Base-by-base conservation (phyloP, 352 stramenopile species). In the Pseudoperonospora humuli region DNA sequence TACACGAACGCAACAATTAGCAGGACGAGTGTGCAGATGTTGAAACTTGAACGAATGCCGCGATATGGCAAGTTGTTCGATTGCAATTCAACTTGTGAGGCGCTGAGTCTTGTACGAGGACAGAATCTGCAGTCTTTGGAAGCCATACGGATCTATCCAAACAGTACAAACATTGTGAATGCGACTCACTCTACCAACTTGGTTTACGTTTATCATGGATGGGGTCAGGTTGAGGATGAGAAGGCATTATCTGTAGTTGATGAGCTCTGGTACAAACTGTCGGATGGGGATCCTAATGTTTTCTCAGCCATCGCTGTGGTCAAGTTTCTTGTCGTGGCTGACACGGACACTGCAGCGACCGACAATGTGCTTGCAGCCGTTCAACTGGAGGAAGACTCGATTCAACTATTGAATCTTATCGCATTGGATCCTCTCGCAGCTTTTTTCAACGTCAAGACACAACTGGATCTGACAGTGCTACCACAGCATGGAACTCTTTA, bases 1-100 rank as follows among this genome's bases (percentile, higher is more conserved):
- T 64, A 55, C 24, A 39, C 31, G 8, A 51, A 54, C 27, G 38
- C 38, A 36, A 46, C 40, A 10, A 39, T 13, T 7, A 7, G 3
- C 24, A 17, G 17, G 0, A 7, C 35, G 6, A 54, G 20, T 42
- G 17, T 18, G 5, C 69, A 76, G 19, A 35, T 61, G 11, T 17
- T 84, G 21, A 56, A 59, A 51, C 63, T 88, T 29, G 25, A 61
- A 2, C 45, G 58, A n/a, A 53, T 84, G 14, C 74, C 74, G 1
- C 52, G 36, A 8, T 79, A 67, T 39, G 76, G 76, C 5, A 71
- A 51, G 25, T 24, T 88, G 8, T 88, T 77, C 17, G 74, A 88
- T 26, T 64, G 58, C 33, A 74, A 64, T 28, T 42, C 55, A 42
- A 49, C 25, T 33, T 67, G 48, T 44, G n/a, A 15, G 4, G 15